Evolutionary conservation across 768 basidiomycete genomes (phyloP), one percentile per base, ranked within the genome.

Genomic region (Suillus cothurnatus): DNA sequence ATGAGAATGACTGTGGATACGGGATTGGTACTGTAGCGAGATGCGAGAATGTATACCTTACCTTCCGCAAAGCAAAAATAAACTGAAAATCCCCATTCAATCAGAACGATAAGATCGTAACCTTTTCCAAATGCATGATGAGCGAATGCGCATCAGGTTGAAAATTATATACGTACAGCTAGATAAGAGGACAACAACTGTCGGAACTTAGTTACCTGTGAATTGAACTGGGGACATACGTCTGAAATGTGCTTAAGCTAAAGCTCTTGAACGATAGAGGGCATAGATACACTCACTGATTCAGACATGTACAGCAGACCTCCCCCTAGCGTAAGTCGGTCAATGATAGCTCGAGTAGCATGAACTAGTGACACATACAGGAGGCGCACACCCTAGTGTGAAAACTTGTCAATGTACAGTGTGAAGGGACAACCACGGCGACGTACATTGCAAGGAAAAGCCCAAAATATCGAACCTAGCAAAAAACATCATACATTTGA

Each of bases 51-150:
- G 36, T 9, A 26, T 11, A 26, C 4, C 36, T 39, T 38, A 26
- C 57, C 17, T 38, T 58, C 57, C 23, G 57, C 57, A 38, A 58
- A 58, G 36, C 15, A 38, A 39, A 58, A 58, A 58, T 58, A 58
- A 15, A 58, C 57, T 11, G 57, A 58, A 38, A 58, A 58, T 5
- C 57, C 57, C 57, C 57, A 58, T 38, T 58, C 57, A 19, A 58
- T 58, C 9, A 58, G 17, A 39, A 58, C 36, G 9, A 58, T 17
- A 58, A 58, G 36, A 58, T 26, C 36, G 23, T 58, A 58, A 23
- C 57, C 57, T 58, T 3, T 38, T 11, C 17, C 57, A 26, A 38
- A 26, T 26, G 23, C 17, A 39, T 11, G 23, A 26, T 58, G 23
- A 58, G 23, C 1, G 9, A 38, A 19, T 58, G 36, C 23, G 9